Evolutionary conservation across 306 rosid species (phyloP).

Genomic region (Hylodesmum podocarpum): DNA sequence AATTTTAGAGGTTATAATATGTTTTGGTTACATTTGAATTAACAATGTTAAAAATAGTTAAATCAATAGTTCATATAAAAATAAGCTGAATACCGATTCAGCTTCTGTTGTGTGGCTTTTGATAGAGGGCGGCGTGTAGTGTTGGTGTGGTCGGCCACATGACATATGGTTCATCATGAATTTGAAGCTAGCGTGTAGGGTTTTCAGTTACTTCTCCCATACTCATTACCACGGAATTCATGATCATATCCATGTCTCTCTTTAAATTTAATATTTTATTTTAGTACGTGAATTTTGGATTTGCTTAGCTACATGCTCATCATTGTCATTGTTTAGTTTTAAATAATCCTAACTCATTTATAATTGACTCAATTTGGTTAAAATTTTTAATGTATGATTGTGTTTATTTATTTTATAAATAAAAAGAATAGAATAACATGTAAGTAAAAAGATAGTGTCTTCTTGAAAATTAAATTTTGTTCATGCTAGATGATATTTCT

Average conservation of each 20-base stretch:
- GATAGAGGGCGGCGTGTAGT: background rate
- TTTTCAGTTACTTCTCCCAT: conserved; percentile 16
- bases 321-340: too few relatives aligned
- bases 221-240: background rate
- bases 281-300: background rate
- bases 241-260: background rate
- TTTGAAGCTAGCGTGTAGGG: background rate
- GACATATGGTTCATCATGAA: background rate
- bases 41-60: too few relatives aligned
- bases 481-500: too few relatives aligned
- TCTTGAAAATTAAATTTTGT: too few relatives aligned
- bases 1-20: conserved; percentile 12
- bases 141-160: background rate
- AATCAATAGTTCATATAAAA: too few relatives aligned
- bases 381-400: too few relatives aligned
- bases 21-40: too few relatives aligned
- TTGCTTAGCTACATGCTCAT: background rate
- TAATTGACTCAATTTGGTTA: too few relatives aligned
- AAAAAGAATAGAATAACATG: background rate
- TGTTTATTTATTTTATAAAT: too few relatives aligned
- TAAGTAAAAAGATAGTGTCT: too few relatives aligned
- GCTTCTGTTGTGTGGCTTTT: background rate
- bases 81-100: background rate
- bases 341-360: too few relatives aligned
- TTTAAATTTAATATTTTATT: too few relatives aligned